Conservation (phyloP, 2,329 filamentous ascomycete species). For the Sporothrix brasiliensis region DNA sequence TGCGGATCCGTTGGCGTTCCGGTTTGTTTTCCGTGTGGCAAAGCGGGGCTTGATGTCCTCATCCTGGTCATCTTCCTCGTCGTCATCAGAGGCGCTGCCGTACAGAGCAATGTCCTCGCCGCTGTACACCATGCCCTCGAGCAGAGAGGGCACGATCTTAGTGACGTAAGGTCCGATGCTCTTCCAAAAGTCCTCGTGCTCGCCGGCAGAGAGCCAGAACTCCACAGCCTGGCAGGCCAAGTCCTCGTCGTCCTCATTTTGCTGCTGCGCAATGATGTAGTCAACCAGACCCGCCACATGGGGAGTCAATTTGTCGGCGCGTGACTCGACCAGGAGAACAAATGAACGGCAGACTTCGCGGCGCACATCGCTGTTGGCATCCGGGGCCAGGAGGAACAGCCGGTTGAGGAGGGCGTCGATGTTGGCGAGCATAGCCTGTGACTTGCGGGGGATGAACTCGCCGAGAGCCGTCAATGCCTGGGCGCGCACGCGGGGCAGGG, state of each 20-base stretch:
- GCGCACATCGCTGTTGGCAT: slow-evolving; percentile 78
- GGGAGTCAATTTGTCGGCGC: slow-evolving; percentile 86
- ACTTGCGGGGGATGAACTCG: slow-evolving; percentile 83
- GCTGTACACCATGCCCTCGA: slow-evolving; percentile 95
- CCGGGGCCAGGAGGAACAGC: slow-evolving; percentile 78
- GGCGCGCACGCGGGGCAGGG: slow-evolving; percentile 74
- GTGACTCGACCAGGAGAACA: slow-evolving; percentile 85
- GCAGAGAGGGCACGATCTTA: slow-evolving; percentile 85
- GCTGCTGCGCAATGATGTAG: slow-evolving; percentile 89
- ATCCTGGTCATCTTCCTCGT: slow-evolving; percentile 84
- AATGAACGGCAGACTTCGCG: slow-evolving; percentile 93
- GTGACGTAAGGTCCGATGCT: slow-evolving; percentile 75
- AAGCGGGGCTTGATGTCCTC: slow-evolving; percentile 94
- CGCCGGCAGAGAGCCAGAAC: slow-evolving; percentile 94
- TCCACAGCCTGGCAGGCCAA: slow-evolving; percentile 93
- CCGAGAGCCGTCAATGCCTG: slow-evolving; percentile 85
- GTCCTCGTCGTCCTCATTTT: slow-evolving; percentile 81
- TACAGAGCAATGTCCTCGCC: slow-evolving; percentile 88
- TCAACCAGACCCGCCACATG: slow-evolving; percentile 87
- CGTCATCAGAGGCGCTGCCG: slow-evolving; percentile 83
- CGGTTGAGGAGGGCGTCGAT: slow-evolving; percentile 81
- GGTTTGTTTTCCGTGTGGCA: slow-evolving; percentile 67
- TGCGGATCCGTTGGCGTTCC: slow-evolving; percentile 58
- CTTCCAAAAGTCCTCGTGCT: slow-evolving; percentile 78
- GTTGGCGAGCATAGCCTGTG: slow-evolving; percentile 76